These are phyloP conservation scores for Malus asiatica DNA, from an alignment of 306 rosid genomes.

Conservation along the genomic window DNA sequence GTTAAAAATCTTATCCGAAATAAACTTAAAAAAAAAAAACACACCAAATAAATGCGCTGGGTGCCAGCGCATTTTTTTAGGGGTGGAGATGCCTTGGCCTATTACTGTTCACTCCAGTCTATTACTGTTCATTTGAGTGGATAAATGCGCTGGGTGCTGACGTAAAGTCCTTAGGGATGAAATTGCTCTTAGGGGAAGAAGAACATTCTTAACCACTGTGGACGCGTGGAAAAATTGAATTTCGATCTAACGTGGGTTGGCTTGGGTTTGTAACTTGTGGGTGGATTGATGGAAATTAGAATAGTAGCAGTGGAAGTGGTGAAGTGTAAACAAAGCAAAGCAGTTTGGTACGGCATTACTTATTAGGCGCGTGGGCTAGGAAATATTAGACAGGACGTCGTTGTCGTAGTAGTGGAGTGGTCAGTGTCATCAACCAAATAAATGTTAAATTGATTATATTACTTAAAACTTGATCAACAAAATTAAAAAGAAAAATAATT, in stretches of 20 bases:
- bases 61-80: no score
- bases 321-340: background rate
- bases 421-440: conserved; percentile 42
- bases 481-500: background rate
- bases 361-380: background rate
- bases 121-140: no score
- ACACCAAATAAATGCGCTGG: no score
- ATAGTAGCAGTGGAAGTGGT: background rate
- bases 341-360: background rate
- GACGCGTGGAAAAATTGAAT: background rate
- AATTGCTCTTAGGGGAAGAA: no score
- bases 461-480: background rate
- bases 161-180: no score
- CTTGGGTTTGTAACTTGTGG: background rate
- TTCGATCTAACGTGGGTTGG: background rate
- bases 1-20: no score
- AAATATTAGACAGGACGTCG: conserved; percentile 35
- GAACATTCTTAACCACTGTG: background rate
- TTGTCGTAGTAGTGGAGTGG: conserved; percentile 28
- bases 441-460: background rate
- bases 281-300: background rate
- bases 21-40: no score
- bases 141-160: no score
- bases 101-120: no score
- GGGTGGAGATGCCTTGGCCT: no score